Evolutionary conservation across 2,329 filamentous ascomycete genomes (phyloP).

Genomic region (Fusarium agapanthi): DNA sequence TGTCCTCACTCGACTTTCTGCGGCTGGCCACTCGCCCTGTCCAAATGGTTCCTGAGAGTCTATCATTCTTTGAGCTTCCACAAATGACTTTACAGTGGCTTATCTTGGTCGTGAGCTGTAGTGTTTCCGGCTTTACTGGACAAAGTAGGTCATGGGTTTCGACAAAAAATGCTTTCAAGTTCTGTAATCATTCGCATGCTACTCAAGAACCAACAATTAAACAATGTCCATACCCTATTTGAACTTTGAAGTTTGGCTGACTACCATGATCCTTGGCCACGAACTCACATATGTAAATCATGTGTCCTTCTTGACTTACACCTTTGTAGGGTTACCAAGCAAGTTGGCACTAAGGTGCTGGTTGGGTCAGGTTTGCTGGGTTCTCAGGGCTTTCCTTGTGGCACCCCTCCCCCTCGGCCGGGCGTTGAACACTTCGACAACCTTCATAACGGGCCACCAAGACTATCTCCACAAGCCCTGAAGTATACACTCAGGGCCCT

Average conservation of each 20-base stretch:
- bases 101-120: not conserved
- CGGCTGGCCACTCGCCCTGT: conserved; percentile 11
- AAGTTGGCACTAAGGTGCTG: conserved; percentile 36
- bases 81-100: conserved; percentile 7
- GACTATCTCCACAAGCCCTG: conserved; percentile 35
- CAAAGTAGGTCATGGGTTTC: not conserved
- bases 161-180: not conserved
- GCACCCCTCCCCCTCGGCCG: conserved; percentile 33
- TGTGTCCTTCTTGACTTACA: conserved; percentile 33
- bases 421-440: conserved; percentile 27
- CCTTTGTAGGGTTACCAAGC: conserved; percentile 38
- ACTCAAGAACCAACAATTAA: conserved; percentile 12
- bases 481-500: conserved; percentile 33
- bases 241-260: conserved; percentile 7
- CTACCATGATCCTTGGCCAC: conserved; percentile 19
- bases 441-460: conserved; percentile 31
- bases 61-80: conserved; percentile 15
- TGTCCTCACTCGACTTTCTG: conserved; percentile 11
- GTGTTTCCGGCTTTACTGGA: not conserved
- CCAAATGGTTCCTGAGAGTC: conserved; percentile 1
- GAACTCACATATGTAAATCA: conserved; percentile 34
- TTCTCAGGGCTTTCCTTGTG: conserved; percentile 18
- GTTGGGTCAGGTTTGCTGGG: conserved; percentile 31
- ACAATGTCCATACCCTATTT: conserved; percentile 1
- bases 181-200: not conserved